Conservation (phyloP, 2,329 filamentous ascomycete species). For the Fusarium sp. region DNA sequence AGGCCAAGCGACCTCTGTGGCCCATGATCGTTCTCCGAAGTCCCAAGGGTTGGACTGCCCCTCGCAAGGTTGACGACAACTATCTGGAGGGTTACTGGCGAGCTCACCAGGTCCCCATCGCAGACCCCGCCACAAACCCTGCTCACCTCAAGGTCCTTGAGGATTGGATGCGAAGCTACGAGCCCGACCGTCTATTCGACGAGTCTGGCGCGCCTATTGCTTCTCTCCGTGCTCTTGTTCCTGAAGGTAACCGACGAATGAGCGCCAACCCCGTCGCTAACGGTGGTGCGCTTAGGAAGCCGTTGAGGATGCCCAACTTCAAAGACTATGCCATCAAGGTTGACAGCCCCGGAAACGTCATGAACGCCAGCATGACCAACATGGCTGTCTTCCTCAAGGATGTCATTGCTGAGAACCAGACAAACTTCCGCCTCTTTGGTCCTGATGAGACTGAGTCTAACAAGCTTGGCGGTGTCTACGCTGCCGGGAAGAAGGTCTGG, state of each 20-base stretch:
- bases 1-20: conserved; percentile 77
- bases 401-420: conserved; percentile 70
- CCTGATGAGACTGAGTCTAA: conserved; percentile 87
- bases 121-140: conserved; percentile 73
- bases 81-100: conserved; percentile 82
- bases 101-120: conserved; percentile 80
- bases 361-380: conserved; percentile 73
- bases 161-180: conserved; percentile 80
- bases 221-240: conserved; percentile 72
- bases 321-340: conserved; percentile 72
- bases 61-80: conserved; percentile 75
- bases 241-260: conserved; percentile 74
- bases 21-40: conserved; percentile 82
- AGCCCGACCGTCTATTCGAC: conserved; percentile 77
- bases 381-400: conserved; percentile 75
- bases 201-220: conserved; percentile 70
- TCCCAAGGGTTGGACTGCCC: conserved; percentile 84
- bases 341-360: conserved; percentile 66
- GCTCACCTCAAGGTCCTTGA: conserved; percentile 75
- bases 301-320: conserved; percentile 77
- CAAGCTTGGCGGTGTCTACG: conserved; percentile 77
- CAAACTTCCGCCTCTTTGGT: conserved; percentile 79
- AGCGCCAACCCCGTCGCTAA: conserved; percentile 81
- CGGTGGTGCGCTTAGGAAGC: conserved; percentile 73
- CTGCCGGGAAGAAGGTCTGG: conserved; percentile 83